phyloP scores from a whole-genome alignment of 106 monocot species.

The Alisma plantagoaquatica region DNA sequence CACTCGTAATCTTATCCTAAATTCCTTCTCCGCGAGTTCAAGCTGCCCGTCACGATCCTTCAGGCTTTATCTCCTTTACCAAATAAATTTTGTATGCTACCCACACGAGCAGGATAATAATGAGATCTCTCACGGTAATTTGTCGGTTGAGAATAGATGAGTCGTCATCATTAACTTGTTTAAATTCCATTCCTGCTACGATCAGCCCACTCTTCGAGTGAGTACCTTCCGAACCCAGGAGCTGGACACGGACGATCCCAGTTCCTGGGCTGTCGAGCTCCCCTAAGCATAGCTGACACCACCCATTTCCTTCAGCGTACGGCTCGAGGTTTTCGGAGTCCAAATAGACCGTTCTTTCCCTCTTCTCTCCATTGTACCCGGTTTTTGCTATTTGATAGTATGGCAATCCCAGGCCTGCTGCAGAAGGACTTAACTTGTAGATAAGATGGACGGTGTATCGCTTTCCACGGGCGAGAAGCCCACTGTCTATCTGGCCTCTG shows the following conservation, averaged over 20 bases:
- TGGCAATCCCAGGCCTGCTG: background rate
- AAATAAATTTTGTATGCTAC: no score
- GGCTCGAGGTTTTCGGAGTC: background rate
- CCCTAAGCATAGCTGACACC: constrained; percentile 2
- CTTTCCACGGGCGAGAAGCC: constrained; percentile 31
- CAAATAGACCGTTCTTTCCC: constrained; percentile 10
- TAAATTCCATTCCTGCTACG: background rate
- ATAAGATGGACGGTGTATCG: constrained; percentile 45
- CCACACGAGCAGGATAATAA: no score
- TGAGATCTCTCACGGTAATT: no score
- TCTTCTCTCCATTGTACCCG: background rate
- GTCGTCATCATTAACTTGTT: no score
- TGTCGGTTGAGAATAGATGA: no score
- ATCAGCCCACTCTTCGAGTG: constrained; percentile 6
- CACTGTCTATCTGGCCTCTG: constrained; percentile 22
- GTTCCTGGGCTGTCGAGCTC: no score
- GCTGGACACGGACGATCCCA: background rate
- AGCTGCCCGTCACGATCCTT: no score
- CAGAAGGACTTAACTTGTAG: no score
- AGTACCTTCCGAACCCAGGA: background rate
- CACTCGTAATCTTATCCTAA: no score
- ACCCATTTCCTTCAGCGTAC: constrained; percentile 1
- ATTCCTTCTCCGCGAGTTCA: no score
- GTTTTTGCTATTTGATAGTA: background rate
- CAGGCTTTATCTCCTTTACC: no score